These are phyloP conservation scores for Aspergillaceae sp. DNA, from an alignment of 2,329 filamentous ascomycete species.

Conservation along the genomic window DNA sequence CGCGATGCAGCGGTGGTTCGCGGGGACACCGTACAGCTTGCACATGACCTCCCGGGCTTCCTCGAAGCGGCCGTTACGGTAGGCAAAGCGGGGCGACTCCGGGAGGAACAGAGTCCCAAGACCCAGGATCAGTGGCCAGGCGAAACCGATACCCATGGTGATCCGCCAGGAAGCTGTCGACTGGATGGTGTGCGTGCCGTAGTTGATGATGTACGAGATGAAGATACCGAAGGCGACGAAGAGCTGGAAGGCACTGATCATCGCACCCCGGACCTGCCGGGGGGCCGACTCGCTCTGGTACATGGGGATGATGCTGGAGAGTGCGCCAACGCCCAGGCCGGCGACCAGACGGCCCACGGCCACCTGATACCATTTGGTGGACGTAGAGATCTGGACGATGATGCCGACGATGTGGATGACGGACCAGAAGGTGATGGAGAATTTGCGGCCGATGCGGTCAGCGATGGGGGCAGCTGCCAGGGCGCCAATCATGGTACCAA, in stretches of 20 bases:
- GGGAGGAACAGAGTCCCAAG: slow-evolving; percentile 48
- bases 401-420: slow-evolving; percentile 39
- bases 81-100: slow-evolving; percentile 52
- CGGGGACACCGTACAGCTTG: slow-evolving; percentile 47
- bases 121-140: slow-evolving; percentile 49
- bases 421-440: slow-evolving; percentile 39
- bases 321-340: slow-evolving; percentile 40
- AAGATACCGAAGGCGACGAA: slow-evolving; percentile 45
- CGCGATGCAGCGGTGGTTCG: slow-evolving; percentile 47
- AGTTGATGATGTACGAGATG: slow-evolving; percentile 43
- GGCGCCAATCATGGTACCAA: slow-evolving; percentile 37
- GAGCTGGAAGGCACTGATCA: slow-evolving; percentile 42
- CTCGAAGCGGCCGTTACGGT: slow-evolving; percentile 46
- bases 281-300: slow-evolving; percentile 42
- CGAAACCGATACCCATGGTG: slow-evolving; percentile 50
- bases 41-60: slow-evolving; percentile 46
- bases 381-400: slow-evolving; percentile 39
- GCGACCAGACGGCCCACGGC: slow-evolving; percentile 40
- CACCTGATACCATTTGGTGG: slow-evolving; percentile 36
- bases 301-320: slow-evolving; percentile 41
- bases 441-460: slow-evolving; percentile 38
- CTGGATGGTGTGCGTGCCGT: slow-evolving; percentile 33
- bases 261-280: slow-evolving; percentile 40
- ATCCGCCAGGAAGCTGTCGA: slow-evolving; percentile 42
- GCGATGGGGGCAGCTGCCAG: slow-evolving; percentile 38